Conservation (phyloP, 2,329 filamentous ascomycete genomes). For the Verticillium dahliae region DNA sequence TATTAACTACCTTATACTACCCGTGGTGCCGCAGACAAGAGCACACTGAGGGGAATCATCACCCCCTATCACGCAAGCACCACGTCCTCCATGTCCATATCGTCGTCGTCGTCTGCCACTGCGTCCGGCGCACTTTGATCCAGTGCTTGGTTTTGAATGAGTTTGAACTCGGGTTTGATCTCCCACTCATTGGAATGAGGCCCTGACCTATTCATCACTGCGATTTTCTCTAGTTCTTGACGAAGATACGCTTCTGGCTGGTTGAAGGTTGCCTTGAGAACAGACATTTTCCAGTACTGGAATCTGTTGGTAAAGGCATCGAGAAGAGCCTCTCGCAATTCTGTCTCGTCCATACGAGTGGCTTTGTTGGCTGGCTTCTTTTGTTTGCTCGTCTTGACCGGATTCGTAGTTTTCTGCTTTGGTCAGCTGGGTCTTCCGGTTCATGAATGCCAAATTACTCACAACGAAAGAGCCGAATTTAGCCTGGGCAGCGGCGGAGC, state of each 20-base stretch:
- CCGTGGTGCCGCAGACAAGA: not conserved
- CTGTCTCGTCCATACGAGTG: constrained; percentile 81
- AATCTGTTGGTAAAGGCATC: constrained; percentile 69
- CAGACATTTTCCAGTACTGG: constrained; percentile 63
- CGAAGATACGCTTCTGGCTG: constrained; percentile 95
- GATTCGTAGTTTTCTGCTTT: constrained; percentile 41
- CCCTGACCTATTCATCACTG: constrained; percentile 74
- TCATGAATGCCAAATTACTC: constrained; percentile 21
- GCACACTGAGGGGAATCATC: not conserved
- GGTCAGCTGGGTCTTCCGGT: constrained; percentile 4
- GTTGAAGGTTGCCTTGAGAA: constrained; percentile 40
- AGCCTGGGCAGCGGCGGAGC: constrained; percentile 43
- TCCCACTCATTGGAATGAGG: constrained; percentile 82
- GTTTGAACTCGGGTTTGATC: constrained; percentile 54
- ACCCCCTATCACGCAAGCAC: constrained; percentile 15
- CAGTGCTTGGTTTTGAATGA: constrained; percentile 2
- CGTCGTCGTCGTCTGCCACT: constrained; percentile 56
- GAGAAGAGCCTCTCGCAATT: constrained; percentile 81
- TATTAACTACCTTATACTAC: not conserved
- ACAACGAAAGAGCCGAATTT: constrained; percentile 52
- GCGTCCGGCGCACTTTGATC: constrained; percentile 41
- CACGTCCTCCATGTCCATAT: constrained; percentile 78
- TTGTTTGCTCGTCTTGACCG: constrained; percentile 41
- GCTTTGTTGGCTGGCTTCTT: constrained; percentile 74
- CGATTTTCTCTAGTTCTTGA: constrained; percentile 75